Percentiles rank a stretch among this genome's conserved stretches.
Evolutionary conservation across 2,329 filamentous ascomycete species (phyloP).

Genomic region (Fusarium fracticaudum): DNA sequence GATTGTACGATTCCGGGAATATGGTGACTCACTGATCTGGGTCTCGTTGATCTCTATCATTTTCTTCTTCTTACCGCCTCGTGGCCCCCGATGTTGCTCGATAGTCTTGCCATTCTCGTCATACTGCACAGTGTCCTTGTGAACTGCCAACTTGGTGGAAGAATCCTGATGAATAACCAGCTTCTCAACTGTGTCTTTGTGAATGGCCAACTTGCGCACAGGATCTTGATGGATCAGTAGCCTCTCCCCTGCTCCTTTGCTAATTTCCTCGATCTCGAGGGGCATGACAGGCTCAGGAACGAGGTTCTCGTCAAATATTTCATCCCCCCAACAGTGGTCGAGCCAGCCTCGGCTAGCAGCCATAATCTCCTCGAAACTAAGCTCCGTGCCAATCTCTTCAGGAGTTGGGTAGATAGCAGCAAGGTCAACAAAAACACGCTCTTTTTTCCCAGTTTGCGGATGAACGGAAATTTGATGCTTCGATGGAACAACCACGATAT

Average conservation of each 20-base stretch:
- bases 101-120: slow-evolving; percentile 69
- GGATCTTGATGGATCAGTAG: slow-evolving; percentile 42
- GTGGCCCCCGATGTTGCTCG: slow-evolving; percentile 55
- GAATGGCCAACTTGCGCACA: slow-evolving; percentile 31
- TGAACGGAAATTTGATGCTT: slow-evolving; percentile 85
- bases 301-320: slow-evolving; percentile 49
- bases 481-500: slow-evolving; percentile 74
- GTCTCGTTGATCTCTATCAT: slow-evolving; percentile 88
- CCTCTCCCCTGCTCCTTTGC: slow-evolving; percentile 39
- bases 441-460: slow-evolving; percentile 81
- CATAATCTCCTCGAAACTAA: slow-evolving; percentile 92
- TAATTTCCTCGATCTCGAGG: slow-evolving; percentile 47
- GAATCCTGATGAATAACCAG: slow-evolving; percentile 28
- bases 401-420: slow-evolving; percentile 85
- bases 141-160: slow-evolving; percentile 39
- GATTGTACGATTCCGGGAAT: neutral
- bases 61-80: slow-evolving; percentile 75
- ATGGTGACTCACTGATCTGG: slow-evolving; percentile 78
- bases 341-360: slow-evolving; percentile 79
- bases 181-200: slow-evolving; percentile 15
- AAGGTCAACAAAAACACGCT: slow-evolving; percentile 88
- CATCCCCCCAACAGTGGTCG: slow-evolving; percentile 64
- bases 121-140: slow-evolving; percentile 50
- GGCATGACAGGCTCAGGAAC: slow-evolving; percentile 41
- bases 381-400: slow-evolving; percentile 75